phyloP scores from a whole-genome alignment of 192 early-diverging fungal species.

The Phycomyces blakesleeanus region DNA sequence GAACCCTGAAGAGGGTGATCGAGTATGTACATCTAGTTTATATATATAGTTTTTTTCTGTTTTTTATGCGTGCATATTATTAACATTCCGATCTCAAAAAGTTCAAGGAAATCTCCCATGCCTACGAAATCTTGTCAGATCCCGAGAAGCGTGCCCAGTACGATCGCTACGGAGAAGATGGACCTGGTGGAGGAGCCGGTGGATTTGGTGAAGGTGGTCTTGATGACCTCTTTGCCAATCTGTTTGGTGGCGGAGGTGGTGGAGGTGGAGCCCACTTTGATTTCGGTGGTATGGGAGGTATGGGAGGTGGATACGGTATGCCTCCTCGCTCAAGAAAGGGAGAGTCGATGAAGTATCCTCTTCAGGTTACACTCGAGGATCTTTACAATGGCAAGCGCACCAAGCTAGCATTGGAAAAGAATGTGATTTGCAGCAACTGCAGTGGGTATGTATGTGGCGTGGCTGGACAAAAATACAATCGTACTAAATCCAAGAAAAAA shows the following conservation, averaged over 20 bases:
- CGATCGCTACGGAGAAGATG: slow-evolving; percentile 90
- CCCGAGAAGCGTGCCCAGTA: slow-evolving; percentile 79
- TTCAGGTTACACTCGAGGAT: slow-evolving; percentile 88
- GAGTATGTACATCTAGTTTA: slow-evolving; percentile 30
- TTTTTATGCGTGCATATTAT: slow-evolving; percentile 7
- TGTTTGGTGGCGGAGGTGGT: slow-evolving; percentile 70
- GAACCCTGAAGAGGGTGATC: slow-evolving; percentile 51
- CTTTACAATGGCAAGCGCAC: slow-evolving; percentile 89
- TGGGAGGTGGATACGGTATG: slow-evolving; percentile 32
- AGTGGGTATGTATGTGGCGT: slow-evolving; percentile 41
- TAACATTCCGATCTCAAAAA: slow-evolving; percentile 48
- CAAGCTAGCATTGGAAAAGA: slow-evolving; percentile 77
- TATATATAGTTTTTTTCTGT: neutral
- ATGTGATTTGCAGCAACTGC: slow-evolving; percentile 63
- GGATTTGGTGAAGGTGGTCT: slow-evolving; percentile 65
- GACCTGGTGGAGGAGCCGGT: slow-evolving; percentile 61
- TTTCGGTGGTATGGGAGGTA: slow-evolving; percentile 33
- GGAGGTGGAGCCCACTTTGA: slow-evolving; percentile 43
- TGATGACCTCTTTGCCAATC: slow-evolving; percentile 81
- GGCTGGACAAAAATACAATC: neutral
- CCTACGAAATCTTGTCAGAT: slow-evolving; percentile 85
- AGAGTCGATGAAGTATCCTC: slow-evolving; percentile 60
- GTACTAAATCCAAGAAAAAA: neutral
- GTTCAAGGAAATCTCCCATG: slow-evolving; percentile 90
- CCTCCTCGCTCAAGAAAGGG: slow-evolving; percentile 40